Base-by-base conservation (phyloP, 768 basidiomycete species). In the Thelephora ganbajun region DNA sequence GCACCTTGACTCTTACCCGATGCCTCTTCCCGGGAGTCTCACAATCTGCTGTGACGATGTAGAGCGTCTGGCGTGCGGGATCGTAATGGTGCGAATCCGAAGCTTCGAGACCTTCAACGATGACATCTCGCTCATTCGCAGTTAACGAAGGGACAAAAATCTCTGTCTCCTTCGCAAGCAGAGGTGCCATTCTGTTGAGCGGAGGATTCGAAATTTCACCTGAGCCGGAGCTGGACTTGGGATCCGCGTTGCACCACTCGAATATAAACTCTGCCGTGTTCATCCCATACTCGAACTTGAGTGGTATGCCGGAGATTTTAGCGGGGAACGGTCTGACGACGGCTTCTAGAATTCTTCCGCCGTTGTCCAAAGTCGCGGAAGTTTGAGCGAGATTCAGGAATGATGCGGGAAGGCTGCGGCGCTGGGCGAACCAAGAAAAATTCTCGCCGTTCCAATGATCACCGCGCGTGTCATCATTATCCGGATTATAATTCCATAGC, bases 401-500 rank as follows among this genome's bases (percentile, higher is more conserved):
- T 0, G 72, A 72, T 0, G 70, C 57, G 1, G 74, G 82, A 44
- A 77, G 65, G 1, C 73, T 78, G 13, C 81, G 76, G 33, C 61
- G 64, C 37, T 67, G 66, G 56, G 79, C 79, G 72, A 90, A 97
- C 88, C 89, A 96, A 1, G 89, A 91, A 60, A 99, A 97, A 65
- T 93, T 96, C 63, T 99, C 93, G 46, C 86, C 89, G 56, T 93
- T 94, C 93, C 93, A 96, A 59, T 80, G 64, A 59, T 97, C 93
- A 13, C 94, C 94, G 20, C 63, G 56, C 14, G 62, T 55, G 60
- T 97, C 92, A 35, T 74, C 71, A 63, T 97, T 98, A 45, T 72
- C 67, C 0, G 93, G 85, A 57, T 97, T 96, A 61, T 96, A 97
- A 50, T 87, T 90, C 94, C 94, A 97, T 5, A 97, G 64, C 1